Conservation (phyloP, 495 filamentous ascomycete genomes). For the Lophium mytilinum region DNA sequence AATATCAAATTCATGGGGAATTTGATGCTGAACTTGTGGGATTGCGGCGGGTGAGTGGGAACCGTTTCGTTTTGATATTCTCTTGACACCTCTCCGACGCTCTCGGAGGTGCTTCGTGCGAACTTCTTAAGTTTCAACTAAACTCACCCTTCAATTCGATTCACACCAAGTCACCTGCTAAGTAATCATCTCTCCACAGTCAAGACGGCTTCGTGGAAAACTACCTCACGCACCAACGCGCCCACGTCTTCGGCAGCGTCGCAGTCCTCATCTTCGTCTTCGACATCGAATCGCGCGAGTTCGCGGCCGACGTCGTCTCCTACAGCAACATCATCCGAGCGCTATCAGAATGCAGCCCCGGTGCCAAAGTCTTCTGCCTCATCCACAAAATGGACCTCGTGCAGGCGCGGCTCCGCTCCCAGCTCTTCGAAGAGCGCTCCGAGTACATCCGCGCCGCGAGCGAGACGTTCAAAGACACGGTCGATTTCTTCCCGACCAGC, state of each 20-base stretch:
- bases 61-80: too few species aligned
- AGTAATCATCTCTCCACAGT: constrained; percentile 36
- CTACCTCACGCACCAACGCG: constrained; percentile 86
- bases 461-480: constrained; percentile 55
- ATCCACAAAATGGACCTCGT: constrained; percentile 99
- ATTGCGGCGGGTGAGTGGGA: constrained; percentile 71
- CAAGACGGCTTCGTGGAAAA: constrained; percentile 99
- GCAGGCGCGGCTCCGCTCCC: constrained; percentile 63
- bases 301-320: constrained; percentile 80
- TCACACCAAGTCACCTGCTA: background rate
- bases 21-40: constrained; percentile 94
- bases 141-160: background rate
- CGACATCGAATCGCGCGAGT: constrained; percentile 91
- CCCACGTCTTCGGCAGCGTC: constrained; percentile 92
- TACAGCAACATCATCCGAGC: constrained; percentile 82
- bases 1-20: constrained; percentile 98
- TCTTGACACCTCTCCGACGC: too few species aligned
- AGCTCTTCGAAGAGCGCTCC: constrained; percentile 72
- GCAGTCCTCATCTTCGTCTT: constrained; percentile 99
- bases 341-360: constrained; percentile 72
- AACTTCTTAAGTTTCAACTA: too few species aligned
- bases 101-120: too few species aligned
- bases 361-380: constrained; percentile 80
- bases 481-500: constrained; percentile 72
- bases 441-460: constrained; percentile 64